A percentile compares a stretch with the other conserved stretches of the same genome.
These are phyloP conservation scores for Barbarea vulgaris DNA, from an alignment of 345 rosid species.

Conservation along the genomic window DNA sequence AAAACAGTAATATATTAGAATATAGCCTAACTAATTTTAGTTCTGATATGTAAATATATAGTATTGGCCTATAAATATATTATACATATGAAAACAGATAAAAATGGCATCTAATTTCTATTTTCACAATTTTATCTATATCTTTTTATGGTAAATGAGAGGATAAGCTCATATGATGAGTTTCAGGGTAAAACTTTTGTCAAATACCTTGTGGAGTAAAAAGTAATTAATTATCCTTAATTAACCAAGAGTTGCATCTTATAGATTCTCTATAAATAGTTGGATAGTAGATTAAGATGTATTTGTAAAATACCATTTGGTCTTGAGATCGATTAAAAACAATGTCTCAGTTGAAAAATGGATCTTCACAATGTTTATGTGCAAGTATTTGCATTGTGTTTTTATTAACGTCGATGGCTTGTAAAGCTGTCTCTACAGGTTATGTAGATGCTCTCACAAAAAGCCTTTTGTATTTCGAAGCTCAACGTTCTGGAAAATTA, in stretches of 20 bases:
- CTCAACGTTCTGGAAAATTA: constrained; percentile 77
- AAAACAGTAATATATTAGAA: background rate
- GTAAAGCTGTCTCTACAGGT: constrained; percentile 13
- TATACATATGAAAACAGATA: no score
- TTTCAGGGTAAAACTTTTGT: background rate
- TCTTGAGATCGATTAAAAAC: background rate
- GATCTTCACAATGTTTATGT: constrained; percentile 14
- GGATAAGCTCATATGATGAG: background rate
- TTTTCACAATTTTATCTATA: background rate
- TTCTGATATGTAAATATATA: background rate
- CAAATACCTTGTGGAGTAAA: background rate
- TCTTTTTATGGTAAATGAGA: background rate
- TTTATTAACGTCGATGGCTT: background rate
- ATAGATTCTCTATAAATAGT: constrained; percentile 3
- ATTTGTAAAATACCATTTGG: background rate
- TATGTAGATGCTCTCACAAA: constrained; percentile 62
- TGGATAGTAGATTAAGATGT: background rate
- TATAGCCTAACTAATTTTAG: background rate
- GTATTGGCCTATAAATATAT: background rate
- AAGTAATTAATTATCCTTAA: background rate
- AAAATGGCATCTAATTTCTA: no score
- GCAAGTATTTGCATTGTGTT: constrained; percentile 10
- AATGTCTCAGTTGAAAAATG: constrained; percentile 6
- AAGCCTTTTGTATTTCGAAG: constrained; percentile 69
- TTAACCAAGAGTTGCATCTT: background rate